These are phyloP conservation scores for Annulohypoxylon nitens DNA, from an alignment of 495 filamentous ascomycete genomes.

Conservation along the genomic window DNA sequence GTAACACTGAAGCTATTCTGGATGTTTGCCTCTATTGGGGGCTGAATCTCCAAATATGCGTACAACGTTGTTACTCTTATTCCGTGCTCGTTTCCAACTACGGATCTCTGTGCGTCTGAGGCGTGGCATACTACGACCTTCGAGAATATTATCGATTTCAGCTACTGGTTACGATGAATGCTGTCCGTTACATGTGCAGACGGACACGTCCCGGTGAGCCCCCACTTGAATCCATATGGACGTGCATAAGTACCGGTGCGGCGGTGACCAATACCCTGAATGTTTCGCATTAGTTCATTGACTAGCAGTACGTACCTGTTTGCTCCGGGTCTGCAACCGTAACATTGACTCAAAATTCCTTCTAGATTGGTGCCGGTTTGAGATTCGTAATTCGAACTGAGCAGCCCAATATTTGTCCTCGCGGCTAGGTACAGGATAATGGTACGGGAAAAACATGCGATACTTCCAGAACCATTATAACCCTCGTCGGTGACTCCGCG, in stretches of 20 bases:
- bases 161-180: conserved; percentile 12
- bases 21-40: conserved; percentile 10
- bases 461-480: not conserved
- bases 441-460: conserved; percentile 2
- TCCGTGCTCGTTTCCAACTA: not conserved
- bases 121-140: conserved; percentile 17
- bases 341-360: conserved; percentile 5
- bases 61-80: conserved; percentile 5
- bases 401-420: not conserved
- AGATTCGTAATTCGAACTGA: not conserved
- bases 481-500: conserved; percentile 5
- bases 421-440: conserved; percentile 3
- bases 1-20: conserved; percentile 7
- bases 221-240: conserved; percentile 8
- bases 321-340: not conserved
- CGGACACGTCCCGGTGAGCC: not conserved
- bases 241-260: conserved; percentile 29
- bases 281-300: not conserved
- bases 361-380: conserved; percentile 7
- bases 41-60: conserved; percentile 4
- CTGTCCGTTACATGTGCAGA: not conserved
- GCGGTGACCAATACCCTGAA: conserved; percentile 18
- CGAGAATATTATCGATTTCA: not conserved
- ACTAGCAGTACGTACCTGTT: conserved; percentile 3
- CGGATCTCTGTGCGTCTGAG: not conserved